Percentiles rank a stretch among this genome's conserved stretches.
Evolutionary conservation across 805 yeast species (phyloP).

Genomic region (Cyberlindnera misumaiensis): DNA sequence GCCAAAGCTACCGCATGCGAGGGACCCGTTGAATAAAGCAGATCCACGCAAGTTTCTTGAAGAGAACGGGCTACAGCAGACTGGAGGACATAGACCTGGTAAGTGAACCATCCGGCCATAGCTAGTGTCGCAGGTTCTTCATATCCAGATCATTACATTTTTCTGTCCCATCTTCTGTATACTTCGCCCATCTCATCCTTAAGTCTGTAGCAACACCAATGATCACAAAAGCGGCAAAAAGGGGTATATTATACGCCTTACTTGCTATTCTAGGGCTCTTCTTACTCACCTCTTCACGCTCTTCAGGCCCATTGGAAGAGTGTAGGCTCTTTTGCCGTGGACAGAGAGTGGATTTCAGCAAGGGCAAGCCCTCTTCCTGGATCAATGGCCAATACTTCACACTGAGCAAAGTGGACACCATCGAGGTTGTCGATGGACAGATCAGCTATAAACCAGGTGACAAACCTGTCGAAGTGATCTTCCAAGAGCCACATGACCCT

Average conservation of each 20-base stretch:
- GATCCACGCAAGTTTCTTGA: neutral
- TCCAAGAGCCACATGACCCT: slow-evolving; percentile 71
- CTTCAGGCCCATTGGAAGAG: no score
- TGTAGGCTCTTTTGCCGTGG: neutral
- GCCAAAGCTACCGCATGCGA: slow-evolving; percentile 7
- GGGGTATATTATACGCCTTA: no score
- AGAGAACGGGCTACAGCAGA: slow-evolving; percentile 4
- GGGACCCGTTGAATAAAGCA: slow-evolving; percentile 1
- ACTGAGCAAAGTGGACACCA: slow-evolving; percentile 6
- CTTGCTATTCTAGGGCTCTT: no score
- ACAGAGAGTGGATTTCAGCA: slow-evolving; percentile 5
- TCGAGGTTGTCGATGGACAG: slow-evolving; percentile 5
- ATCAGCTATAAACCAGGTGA: slow-evolving; percentile 46
- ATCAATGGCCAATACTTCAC: slow-evolving; percentile 10
- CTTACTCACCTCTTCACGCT: no score
- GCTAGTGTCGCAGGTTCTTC: no score
- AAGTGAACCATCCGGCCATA: neutral
- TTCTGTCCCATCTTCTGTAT: no score
- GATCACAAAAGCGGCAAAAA: no score
- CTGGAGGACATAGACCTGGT: slow-evolving; percentile 9
- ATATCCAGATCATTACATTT: no score
- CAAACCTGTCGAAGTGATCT: slow-evolving; percentile 50
- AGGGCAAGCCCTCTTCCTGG: slow-evolving; percentile 7
- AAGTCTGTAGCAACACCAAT: no score
- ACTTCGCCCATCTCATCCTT: no score